Evolutionary conservation across 2,329 filamentous ascomycete genomes (phyloP).

Genomic region (Aspergillus texensis): DNA sequence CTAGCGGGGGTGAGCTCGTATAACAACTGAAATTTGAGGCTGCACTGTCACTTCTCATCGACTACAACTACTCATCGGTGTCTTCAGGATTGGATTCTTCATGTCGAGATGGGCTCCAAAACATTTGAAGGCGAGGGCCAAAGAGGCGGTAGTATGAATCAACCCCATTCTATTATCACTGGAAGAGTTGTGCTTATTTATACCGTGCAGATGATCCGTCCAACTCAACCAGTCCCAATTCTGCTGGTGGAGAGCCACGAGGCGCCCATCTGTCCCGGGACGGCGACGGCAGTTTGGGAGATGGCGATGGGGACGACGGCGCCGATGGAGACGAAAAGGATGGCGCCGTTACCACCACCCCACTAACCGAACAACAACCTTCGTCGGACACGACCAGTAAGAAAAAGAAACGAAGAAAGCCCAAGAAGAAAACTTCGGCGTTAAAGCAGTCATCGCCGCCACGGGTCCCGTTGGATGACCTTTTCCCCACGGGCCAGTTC

Average conservation of each 20-base stretch:
- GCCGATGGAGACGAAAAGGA: background rate
- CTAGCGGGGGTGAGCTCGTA: too few relatives aligned
- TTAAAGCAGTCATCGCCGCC: constrained; percentile 50
- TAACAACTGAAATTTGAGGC: too few relatives aligned
- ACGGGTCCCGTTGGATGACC: constrained; percentile 47
- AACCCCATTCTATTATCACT: background rate
- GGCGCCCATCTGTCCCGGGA: constrained; percentile 47
- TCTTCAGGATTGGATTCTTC: background rate
- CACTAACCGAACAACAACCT: background rate
- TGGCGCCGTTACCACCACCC: background rate
- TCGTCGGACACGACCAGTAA: constrained; percentile 12
- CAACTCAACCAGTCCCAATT: constrained; percentile 23
- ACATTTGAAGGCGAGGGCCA: constrained; percentile 41
- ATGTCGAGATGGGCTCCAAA: constrained; percentile 47
- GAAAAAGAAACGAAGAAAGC: constrained; percentile 44
- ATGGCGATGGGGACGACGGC: constrained; percentile 26
- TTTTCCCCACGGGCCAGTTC: constrained; percentile 50
- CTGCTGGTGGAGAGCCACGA: constrained; percentile 45
- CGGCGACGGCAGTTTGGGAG: constrained; percentile 47
- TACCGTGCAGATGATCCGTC: constrained; percentile 24
- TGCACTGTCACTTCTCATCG: too few relatives aligned
- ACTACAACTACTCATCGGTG: too few relatives aligned
- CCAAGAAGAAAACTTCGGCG: constrained; percentile 15
- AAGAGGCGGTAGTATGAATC: constrained; percentile 34
- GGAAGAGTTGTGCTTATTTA: constrained; percentile 12